Evolutionary conservation across 2,329 filamentous ascomycete species (phyloP), one percentile per base, ranked within the genome.

Genomic region (Phaeoacremonium minimum): DNA sequence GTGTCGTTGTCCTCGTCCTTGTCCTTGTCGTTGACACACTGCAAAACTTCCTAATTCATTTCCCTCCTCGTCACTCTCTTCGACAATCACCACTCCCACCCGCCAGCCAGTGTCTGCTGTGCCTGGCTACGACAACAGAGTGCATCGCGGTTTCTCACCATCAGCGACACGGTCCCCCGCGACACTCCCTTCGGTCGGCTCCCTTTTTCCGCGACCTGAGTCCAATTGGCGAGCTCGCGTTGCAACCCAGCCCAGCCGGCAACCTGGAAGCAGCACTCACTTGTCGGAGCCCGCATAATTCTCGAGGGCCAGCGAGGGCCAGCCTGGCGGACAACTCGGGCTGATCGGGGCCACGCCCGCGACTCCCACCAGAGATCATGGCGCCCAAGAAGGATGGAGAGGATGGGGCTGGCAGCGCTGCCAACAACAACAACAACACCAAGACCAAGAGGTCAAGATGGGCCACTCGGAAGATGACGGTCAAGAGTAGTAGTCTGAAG

Each of bases 391-490:
- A 53, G 19, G 48, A 39, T 32, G 53, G 53, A 35, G 35, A 41
- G 17, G 40, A 37, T 19, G 43, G 41, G 30, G 41, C 33, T 28
- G 42, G 30, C 38, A 32, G 28, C 30, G 41, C 33, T 28, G 42
- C 32, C 38, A 32, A 26, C 16, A 32, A 41, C 38, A 26, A 30
- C 33, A 32, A 32, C 30, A 6, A 40, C 38, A 73, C 34, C 34
- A 50, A 57, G 38, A 84, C 82, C 15, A 88, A 91, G 57, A 77
- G 90, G 56, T 82, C 93, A 61, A 77, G 93, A 80, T 97, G 93
- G 93, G 91, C 93, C 14, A 97, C 93, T n/a, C 87, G 90, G 54
- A 87, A 88, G 58, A 78, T 86, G 60, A 81, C 82, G 12, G 80
- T 86, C 51, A 77, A 81, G 55, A 86, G 82, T 57, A 87, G 85